Evolutionary conservation across 176 grass and related monocot genomes (phyloP), one percentile per base, ranked within the genome.

Genomic region (Olyra latifolia): DNA sequence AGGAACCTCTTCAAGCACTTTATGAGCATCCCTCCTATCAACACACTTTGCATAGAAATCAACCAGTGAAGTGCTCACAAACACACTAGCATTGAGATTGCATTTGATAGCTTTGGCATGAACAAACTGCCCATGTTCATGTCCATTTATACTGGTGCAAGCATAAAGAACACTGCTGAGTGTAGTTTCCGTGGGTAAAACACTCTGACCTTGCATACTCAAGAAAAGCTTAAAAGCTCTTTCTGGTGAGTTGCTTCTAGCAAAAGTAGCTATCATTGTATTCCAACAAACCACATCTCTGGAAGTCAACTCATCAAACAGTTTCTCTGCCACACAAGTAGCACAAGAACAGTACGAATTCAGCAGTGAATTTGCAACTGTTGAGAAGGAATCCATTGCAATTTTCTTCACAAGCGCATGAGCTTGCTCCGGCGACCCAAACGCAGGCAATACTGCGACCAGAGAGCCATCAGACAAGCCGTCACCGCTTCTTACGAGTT

Each of bases 281-380:
- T 91, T 94, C 90, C 91, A 97, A 46, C 88, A 91, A 80, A 88
- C 77, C 44, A 71, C 45, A 47, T 93, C 89, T 68, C 91, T 78
- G 43, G 62, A 43, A 7, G 44, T 15, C 53, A 93, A 42, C 16
- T 61, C 74, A 24, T 80, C 1, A 50, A 97, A 93, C 4, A 93
- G 69, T 30, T 78, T 76, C 67, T 93, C 86, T 10, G 85, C 83
- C 29, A 20, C 20, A 11, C 41, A 43, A 16, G 71, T 47, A 62
- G 39, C 12, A 27, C 53, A 88, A 24, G 53, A 66, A 30, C 56
- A 91, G 67, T 93, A 90, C 4, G 64, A 85, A 67, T 71, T 81
- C 47, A 93, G 82, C 79, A 91, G 67, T 27, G 89, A 79, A 61
- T 93, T 97, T 0, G 32, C 68, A 29, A 89, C 91, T 10, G 25